A percentile compares a stretch with the other conserved stretches of the same genome.
Evolutionary conservation across 2,329 filamentous ascomycete species (phyloP).

Genomic region (Colletotrichum sp.): DNA sequence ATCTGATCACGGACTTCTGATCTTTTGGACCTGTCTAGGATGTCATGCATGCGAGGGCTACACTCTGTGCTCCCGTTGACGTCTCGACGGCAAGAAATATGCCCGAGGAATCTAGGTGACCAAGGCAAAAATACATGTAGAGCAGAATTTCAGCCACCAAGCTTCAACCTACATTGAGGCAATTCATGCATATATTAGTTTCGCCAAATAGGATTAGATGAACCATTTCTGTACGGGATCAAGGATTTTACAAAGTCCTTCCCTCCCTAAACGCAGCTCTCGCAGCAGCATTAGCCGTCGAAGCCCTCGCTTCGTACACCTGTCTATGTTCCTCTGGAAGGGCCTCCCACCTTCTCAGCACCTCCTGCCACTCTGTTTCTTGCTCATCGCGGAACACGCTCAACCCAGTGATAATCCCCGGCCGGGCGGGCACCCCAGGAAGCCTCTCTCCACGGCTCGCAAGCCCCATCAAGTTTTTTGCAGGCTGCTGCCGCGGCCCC

Average conservation of each 20-base stretch:
- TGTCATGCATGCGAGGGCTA: too few relatives aligned
- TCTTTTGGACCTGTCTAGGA: too few relatives aligned
- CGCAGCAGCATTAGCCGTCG: not conserved
- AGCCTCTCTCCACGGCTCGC: not conserved
- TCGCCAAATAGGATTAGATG: too few relatives aligned
- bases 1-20: too few relatives aligned
- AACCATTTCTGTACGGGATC: too few relatives aligned
- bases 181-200: too few relatives aligned
- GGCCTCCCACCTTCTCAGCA: not conserved
- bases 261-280: not conserved
- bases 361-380: not conserved
- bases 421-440: not conserved
- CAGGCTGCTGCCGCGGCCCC: not conserved
- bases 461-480: not conserved
- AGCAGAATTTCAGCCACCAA: too few relatives aligned
- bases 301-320: not conserved
- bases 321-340: not conserved
- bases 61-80: too few relatives aligned
- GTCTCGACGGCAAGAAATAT: too few relatives aligned
- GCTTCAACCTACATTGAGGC: too few relatives aligned
- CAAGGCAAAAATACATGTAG: too few relatives aligned
- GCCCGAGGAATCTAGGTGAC: too few relatives aligned
- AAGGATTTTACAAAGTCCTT: constrained; percentile 32
- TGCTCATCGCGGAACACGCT: not conserved
- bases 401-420: not conserved